These are phyloP conservation scores for Agarophyton chilense DNA, from an alignment of 23 red algal species.

Conservation along the genomic window DNA sequence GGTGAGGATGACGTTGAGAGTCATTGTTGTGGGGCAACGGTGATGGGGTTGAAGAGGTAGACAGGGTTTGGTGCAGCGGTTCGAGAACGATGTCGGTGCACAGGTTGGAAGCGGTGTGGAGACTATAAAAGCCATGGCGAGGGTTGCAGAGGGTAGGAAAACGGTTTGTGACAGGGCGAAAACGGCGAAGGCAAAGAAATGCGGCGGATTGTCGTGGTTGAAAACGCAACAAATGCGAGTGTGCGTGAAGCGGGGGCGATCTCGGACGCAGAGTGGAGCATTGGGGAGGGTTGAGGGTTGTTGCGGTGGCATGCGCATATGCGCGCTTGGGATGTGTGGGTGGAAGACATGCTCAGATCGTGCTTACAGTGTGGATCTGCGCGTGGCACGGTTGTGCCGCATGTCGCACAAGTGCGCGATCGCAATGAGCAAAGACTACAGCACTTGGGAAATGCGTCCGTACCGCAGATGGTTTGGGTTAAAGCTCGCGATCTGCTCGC, in stretches of 20 bases:
- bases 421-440: no score
- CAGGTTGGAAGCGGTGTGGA: neutral
- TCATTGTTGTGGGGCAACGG: neutral
- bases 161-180: neutral
- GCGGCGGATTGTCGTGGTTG: no score
- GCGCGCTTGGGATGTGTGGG: neutral
- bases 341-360: neutral
- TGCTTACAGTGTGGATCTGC: neutral
- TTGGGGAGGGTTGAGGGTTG: neutral
- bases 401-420: no score
- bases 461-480: no score
- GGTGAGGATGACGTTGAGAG: constrained; percentile 62
- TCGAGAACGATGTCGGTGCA: neutral
- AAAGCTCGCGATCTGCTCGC: no score
- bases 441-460: no score
- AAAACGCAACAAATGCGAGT: no score
- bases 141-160: no score
- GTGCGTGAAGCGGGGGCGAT: neutral
- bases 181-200: neutral
- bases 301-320: neutral
- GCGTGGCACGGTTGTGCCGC: neutral
- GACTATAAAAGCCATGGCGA: neutral
- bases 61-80: neutral
- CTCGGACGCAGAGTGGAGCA: neutral
- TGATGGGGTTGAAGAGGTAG: no score